These are phyloP conservation scores for Penicillium sclerotiorum DNA, from an alignment of 2,329 filamentous ascomycete genomes.

Conservation along the genomic window DNA sequence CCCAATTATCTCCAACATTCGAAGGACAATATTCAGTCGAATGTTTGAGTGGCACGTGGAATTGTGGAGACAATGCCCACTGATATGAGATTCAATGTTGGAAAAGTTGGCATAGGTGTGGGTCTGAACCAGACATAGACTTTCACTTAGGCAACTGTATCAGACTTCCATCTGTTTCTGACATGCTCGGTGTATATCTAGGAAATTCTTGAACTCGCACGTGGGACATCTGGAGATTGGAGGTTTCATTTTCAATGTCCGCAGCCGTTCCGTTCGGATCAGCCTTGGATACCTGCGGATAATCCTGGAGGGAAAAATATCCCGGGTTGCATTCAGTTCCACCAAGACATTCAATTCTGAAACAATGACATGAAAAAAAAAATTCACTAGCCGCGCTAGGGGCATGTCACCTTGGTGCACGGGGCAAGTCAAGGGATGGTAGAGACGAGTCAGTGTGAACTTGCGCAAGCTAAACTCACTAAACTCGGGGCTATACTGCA, in stretches of 20 bases:
- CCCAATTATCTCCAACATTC: too few species aligned
- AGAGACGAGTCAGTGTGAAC: not conserved
- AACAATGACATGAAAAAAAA: slow-evolving; percentile 24
- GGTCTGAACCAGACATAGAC: not conserved
- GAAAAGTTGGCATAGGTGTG: slow-evolving; percentile 3
- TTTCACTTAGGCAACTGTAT: too few species aligned
- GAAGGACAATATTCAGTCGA: too few species aligned
- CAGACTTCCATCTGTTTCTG: not conserved
- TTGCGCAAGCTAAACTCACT: not conserved
- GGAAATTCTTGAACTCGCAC: too few species aligned
- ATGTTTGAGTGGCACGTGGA: not conserved
- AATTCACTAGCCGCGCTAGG: slow-evolving; percentile 21
- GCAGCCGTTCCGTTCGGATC: too few species aligned
- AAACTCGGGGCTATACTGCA: not conserved
- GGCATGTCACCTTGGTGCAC: slow-evolving; percentile 12
- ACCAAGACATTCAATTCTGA: slow-evolving; percentile 24
- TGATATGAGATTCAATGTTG: not conserved
- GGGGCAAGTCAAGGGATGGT: slow-evolving; percentile 5
- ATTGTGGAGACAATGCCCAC: not conserved
- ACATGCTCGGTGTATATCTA: not conserved
- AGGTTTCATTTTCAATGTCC: too few species aligned
- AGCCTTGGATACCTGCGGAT: too few species aligned
- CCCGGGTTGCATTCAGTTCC: too few species aligned
- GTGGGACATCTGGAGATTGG: too few species aligned
- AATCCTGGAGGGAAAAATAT: too few species aligned